Conservation (phyloP, 768 basidiomycete genomes). For the Pisolithus sp. region DNA sequence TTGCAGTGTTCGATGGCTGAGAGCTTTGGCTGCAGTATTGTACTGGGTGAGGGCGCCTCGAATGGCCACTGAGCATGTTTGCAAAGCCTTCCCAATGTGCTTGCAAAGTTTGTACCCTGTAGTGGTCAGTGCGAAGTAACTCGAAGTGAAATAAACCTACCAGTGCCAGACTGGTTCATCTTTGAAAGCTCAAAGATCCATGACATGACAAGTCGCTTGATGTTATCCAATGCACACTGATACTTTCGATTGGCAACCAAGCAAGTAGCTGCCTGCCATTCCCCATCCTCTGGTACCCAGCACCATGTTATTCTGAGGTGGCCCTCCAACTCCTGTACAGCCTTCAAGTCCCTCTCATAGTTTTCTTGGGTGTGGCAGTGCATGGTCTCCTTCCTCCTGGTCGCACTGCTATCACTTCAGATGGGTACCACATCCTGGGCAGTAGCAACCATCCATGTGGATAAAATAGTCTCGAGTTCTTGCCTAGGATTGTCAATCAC, state of each 20-base stretch:
- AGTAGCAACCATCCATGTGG: too few relatives aligned
- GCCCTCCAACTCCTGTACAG: constrained; percentile 7
- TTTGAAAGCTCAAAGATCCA: constrained; percentile 10
- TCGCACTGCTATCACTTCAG: not conserved
- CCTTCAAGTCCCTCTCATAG: not conserved
- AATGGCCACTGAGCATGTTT: constrained; percentile 6
- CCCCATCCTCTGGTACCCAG: not conserved
- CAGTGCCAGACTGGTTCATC: constrained; percentile 5
- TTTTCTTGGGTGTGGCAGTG: constrained; percentile 10
- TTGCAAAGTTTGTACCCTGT: not conserved
- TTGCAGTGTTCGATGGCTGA: too few relatives aligned
- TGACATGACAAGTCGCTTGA: constrained; percentile 10
- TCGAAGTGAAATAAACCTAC: constrained; percentile 3
- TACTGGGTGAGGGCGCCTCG: constrained; percentile 7
- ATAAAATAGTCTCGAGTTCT: too few relatives aligned
- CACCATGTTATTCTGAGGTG: not conserved
- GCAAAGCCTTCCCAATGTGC: not conserved
- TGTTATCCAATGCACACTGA: constrained; percentile 6
- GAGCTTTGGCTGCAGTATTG: not conserved
- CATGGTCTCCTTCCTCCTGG: constrained; percentile 3
- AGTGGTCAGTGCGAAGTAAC: not conserved
- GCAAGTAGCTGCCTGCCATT: constrained; percentile 7
- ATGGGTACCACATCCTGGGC: too few relatives aligned
- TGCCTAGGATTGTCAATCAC: too few relatives aligned
- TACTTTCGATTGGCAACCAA: constrained; percentile 5